These are phyloP conservation scores for Dactylellina parvicollis DNA, from an alignment of 2,329 filamentous ascomycete species.

Conservation along the genomic window DNA sequence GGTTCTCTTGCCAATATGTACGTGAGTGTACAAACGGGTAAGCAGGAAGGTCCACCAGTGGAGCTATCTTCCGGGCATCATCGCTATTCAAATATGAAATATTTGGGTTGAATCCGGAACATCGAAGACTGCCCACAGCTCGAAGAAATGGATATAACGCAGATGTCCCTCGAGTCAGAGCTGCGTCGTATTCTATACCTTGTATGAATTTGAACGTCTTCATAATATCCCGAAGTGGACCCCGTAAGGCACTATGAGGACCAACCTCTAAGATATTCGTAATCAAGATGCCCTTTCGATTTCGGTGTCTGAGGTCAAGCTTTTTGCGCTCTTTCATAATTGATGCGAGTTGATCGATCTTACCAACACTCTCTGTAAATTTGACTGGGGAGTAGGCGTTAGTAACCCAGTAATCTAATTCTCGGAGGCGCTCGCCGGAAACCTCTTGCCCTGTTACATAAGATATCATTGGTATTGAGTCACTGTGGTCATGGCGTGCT, in stretches of 20 bases:
- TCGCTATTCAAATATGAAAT: neutral
- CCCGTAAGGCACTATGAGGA: slow-evolving; percentile 19
- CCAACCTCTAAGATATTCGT: slow-evolving; percentile 40
- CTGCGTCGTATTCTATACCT: slow-evolving; percentile 28
- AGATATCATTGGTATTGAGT: slow-evolving; percentile 15
- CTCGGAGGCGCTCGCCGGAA: neutral
- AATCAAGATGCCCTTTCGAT: neutral
- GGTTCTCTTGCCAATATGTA: slow-evolving; percentile 23
- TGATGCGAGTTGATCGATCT: slow-evolving; percentile 8
- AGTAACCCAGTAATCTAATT: slow-evolving; percentile 27
- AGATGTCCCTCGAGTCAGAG: slow-evolving; percentile 6
- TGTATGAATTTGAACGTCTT: slow-evolving; percentile 3
- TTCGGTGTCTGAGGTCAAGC: slow-evolving; percentile 8
- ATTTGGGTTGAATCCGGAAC: slow-evolving; percentile 12
- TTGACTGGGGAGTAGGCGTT: slow-evolving; percentile 19
- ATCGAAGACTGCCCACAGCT: slow-evolving; percentile 15
- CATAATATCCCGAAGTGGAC: slow-evolving; percentile 16
- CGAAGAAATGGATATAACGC: slow-evolving; percentile 2
- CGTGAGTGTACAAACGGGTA: slow-evolving; percentile 33
- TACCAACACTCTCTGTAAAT: slow-evolving; percentile 1
- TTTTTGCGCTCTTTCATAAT: neutral
- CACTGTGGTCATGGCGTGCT: neutral
- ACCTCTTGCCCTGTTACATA: slow-evolving; percentile 21
- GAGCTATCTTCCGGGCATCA: neutral
- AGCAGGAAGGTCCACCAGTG: neutral